phyloP scores from a whole-genome alignment of 495 filamentous ascomycete species.

The Aspergillus ostianus region DNA sequence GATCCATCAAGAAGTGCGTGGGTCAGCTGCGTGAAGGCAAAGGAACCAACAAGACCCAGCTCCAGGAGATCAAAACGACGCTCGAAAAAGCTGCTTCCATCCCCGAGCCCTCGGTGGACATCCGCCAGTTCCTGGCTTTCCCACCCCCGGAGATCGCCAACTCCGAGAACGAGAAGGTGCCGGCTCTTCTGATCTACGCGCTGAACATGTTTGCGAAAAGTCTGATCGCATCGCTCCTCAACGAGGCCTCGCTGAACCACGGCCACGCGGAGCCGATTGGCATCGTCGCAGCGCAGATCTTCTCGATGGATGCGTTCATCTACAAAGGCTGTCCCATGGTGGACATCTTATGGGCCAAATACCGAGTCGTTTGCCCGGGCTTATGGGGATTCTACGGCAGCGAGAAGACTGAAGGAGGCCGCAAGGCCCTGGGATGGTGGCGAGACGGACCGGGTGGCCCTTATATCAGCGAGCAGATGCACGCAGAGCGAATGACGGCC shows the following conservation, averaged over 20 bases:
- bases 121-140: constrained; percentile 63
- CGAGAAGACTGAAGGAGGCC: constrained; percentile 70
- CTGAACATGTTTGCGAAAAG: constrained; percentile 81
- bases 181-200: constrained; percentile 75
- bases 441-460: constrained; percentile 50
- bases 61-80: constrained; percentile 43
- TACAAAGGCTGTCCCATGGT: constrained; percentile 73
- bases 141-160: constrained; percentile 54
- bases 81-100: constrained; percentile 47
- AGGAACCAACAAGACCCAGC: constrained; percentile 58
- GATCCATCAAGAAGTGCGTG: constrained; percentile 65
- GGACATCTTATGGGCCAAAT: constrained; percentile 87
- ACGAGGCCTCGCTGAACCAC: constrained; percentile 67
- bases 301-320: constrained; percentile 62
- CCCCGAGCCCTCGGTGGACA: constrained; percentile 58
- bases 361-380: constrained; percentile 75
- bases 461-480: constrained; percentile 63
- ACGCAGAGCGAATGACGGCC: constrained; percentile 80
- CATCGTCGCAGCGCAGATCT: constrained; percentile 68
- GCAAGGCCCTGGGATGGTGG: constrained; percentile 71
- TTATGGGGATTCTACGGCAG: constrained; percentile 80
- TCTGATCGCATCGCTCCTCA: constrained; percentile 70
- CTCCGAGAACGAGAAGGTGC: constrained; percentile 53
- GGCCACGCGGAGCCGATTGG: constrained; percentile 81
- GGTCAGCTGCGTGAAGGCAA: constrained; percentile 70